Evolutionary conservation across 2,329 filamentous ascomycete species (phyloP).

Genomic region (Gremmenia infestans): DNA sequence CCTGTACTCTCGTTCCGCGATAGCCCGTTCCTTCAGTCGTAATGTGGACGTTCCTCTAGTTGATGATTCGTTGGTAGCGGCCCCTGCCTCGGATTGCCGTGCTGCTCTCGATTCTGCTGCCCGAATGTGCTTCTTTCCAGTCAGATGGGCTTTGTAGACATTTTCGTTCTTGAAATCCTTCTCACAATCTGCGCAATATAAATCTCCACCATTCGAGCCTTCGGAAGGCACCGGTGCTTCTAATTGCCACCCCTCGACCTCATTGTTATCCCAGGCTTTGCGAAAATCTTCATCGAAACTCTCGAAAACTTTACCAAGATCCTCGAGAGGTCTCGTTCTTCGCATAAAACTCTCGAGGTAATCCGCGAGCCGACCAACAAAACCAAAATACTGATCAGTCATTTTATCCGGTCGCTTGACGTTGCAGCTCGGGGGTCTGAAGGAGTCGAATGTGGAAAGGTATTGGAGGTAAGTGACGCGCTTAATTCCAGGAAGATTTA

Average conservation of each 20-base stretch:
- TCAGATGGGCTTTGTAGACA: slow-evolving; percentile 84
- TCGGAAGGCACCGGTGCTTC: slow-evolving; percentile 36
- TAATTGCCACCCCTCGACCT: slow-evolving; percentile 72
- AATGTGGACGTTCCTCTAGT: slow-evolving; percentile 30
- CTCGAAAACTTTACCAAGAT: slow-evolving; percentile 71
- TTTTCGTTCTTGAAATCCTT: slow-evolving; percentile 96
- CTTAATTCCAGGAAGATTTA: slow-evolving; percentile 85
- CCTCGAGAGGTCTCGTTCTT: slow-evolving; percentile 78
- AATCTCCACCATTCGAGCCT: slow-evolving; percentile 50
- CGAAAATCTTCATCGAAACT: slow-evolving; percentile 82
- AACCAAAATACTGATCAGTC: slow-evolving; percentile 88
- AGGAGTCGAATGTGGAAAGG: slow-evolving; percentile 84
- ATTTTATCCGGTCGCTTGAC: slow-evolving; percentile 80
- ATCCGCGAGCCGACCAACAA: slow-evolving; percentile 71
- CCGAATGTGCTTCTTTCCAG: slow-evolving; percentile 87
- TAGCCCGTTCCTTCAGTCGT: slow-evolving; percentile 78
- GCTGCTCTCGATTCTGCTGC: slow-evolving; percentile 63
- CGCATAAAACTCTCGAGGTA: slow-evolving; percentile 89
- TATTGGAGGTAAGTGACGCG: slow-evolving; percentile 88
- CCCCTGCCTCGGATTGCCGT: slow-evolving; percentile 37
- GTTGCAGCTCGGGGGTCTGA: slow-evolving; percentile 66
- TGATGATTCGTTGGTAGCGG: slow-evolving; percentile 20
- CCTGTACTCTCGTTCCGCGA: slow-evolving; percentile 83
- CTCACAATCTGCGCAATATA: slow-evolving; percentile 88
- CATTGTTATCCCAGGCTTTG: slow-evolving; percentile 72